A percentile compares a stretch with the other conserved stretches of the same genome.
Conservation (phyloP, 164 flowering plant genomes). For the Stephania japonica region DNA sequence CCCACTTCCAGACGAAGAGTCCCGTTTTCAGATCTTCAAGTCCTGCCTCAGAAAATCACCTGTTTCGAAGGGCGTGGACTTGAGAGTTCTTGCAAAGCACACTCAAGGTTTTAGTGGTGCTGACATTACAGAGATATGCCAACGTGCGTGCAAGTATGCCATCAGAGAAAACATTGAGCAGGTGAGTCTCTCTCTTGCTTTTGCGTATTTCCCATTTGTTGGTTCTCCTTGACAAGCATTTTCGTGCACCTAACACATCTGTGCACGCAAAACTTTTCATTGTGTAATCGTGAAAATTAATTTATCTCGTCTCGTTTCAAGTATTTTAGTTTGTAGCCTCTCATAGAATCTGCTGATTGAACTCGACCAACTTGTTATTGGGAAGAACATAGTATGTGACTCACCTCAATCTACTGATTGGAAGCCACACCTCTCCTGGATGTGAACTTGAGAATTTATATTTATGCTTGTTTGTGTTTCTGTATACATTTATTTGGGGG, state of each 20-base stretch:
- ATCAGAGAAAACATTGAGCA: constrained; percentile 84
- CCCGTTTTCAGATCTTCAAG: constrained; percentile 69
- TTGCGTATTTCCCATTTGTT: not conserved
- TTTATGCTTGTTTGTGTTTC: too few relatives aligned
- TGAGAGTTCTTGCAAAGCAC: constrained; percentile 70
- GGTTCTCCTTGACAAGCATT: not conserved
- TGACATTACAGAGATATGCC: constrained; percentile 88
- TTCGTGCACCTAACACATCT: not conserved
- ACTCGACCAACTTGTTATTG: not conserved
- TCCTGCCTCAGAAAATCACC: constrained; percentile 82
- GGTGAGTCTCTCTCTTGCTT: constrained; percentile 30
- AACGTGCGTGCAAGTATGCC: constrained; percentile 81
- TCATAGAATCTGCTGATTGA: not conserved
- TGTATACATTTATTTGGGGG: too few relatives aligned
- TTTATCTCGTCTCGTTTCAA: too few relatives aligned
- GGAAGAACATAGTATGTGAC: not conserved
- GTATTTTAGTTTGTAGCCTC: too few relatives aligned
- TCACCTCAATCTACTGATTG: not conserved
- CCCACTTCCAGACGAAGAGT: constrained; percentile 82
- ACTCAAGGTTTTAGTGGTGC: constrained; percentile 94
- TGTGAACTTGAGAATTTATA: not conserved
- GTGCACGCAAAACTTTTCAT: not conserved
- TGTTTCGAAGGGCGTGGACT: constrained; percentile 65
- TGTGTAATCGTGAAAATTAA: not conserved
- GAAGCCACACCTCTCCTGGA: not conserved